Evolutionary conservation across 306 rosid genomes (phyloP).

Genomic region (Glycyrrhiza uralensis): DNA sequence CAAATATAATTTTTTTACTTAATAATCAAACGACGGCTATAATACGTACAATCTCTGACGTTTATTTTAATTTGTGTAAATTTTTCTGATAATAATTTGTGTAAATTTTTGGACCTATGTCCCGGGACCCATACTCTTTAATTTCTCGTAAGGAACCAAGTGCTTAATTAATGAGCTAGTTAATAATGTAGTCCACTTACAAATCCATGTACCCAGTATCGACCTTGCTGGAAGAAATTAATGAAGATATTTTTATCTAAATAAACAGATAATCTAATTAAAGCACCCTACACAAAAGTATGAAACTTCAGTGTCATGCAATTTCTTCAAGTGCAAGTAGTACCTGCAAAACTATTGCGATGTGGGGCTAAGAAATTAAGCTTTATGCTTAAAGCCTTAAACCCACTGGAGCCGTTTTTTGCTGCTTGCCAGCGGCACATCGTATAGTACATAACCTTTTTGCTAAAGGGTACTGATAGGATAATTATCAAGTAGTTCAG

Average conservation of each 20-base stretch:
- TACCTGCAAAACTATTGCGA: neutral
- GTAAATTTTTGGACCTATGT: neutral
- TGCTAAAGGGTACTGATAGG: neutral
- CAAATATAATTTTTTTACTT: too few relatives aligned
- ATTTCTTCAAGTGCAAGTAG: constrained; percentile 1
- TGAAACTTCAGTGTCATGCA: neutral
- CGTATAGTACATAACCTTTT: neutral
- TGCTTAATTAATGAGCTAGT: constrained; percentile 9
- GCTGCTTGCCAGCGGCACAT: neutral
- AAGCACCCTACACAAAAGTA: neutral
- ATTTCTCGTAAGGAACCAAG: neutral
- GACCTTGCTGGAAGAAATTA: constrained; percentile 3
- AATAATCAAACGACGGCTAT: neutral
- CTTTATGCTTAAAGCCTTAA: neutral
- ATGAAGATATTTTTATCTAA: neutral
- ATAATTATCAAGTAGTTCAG: neutral
- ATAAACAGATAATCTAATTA: constrained; percentile 3
- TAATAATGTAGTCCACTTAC: constrained; percentile 16
- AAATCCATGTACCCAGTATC: neutral
- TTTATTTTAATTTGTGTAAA: too few relatives aligned
- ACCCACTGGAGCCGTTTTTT: neutral
- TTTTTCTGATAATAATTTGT: too few relatives aligned
- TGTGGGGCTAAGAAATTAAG: constrained; percentile 8
- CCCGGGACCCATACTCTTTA: neutral
- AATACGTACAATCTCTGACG: neutral